These are phyloP conservation scores for Sabuloglossum arenarium DNA, from an alignment of 495 filamentous ascomycete species.

Conservation along the genomic window DNA sequence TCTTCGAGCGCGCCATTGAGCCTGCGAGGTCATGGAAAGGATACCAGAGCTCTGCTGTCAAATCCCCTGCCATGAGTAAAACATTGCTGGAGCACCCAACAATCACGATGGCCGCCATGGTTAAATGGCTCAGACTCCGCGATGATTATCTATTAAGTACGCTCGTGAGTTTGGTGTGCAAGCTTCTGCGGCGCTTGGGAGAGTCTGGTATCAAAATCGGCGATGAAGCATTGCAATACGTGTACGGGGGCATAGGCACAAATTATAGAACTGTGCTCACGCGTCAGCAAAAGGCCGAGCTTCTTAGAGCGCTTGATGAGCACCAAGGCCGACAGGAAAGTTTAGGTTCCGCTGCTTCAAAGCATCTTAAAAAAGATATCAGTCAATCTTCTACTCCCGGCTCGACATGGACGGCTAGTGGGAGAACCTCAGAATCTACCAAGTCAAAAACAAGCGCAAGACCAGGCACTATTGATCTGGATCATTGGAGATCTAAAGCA, in stretches of 20 bases:
- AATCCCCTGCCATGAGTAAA: constrained; percentile 19
- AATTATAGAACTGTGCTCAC: constrained; percentile 50
- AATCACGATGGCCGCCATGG: constrained; percentile 40
- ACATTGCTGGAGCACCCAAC: constrained; percentile 39
- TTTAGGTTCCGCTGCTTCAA: not conserved
- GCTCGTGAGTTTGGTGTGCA: constrained; percentile 43
- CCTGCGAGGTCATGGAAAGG: constrained; percentile 17
- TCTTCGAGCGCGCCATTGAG: constrained; percentile 48
- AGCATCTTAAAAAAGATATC: not conserved
- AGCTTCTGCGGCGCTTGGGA: constrained; percentile 51
- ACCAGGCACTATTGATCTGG: constrained; percentile 47
- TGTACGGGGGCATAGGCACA: constrained; percentile 36
- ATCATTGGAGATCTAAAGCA: constrained; percentile 21
- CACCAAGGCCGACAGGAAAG: constrained; percentile 36
- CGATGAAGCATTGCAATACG: constrained; percentile 33
- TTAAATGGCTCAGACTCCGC: constrained; percentile 65
- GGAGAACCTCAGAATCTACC: not conserved
- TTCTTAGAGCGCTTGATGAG: constrained; percentile 57
- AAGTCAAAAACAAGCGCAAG: constrained; percentile 22
- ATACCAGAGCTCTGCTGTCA: not conserved
- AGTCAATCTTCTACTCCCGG: not conserved
- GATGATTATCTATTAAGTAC: constrained; percentile 64
- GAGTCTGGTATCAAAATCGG: constrained; percentile 48
- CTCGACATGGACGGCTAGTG: not conserved
- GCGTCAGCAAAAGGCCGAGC: constrained; percentile 57